phyloP scores from a whole-genome alignment of 2,329 filamentous ascomycete species.

The Elsinoe australis region DNA sequence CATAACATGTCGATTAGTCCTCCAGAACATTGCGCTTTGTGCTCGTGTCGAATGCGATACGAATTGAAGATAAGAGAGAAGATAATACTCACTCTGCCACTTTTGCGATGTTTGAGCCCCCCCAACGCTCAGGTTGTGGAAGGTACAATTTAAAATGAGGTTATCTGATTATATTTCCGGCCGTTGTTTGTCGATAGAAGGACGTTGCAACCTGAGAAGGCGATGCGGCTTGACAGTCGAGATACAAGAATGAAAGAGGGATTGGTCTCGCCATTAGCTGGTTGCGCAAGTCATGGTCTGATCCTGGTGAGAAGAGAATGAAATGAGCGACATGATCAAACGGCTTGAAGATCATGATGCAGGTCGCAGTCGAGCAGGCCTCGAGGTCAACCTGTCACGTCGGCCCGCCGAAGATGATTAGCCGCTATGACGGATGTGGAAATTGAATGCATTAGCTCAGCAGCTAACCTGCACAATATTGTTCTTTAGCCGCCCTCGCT shows the following conservation, averaged over 20 bases:
- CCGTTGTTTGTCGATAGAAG: slow-evolving; percentile 17
- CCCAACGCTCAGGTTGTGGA: slow-evolving; percentile 11
- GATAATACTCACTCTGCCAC: slow-evolving; percentile 16
- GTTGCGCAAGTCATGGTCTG: not conserved
- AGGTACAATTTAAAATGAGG: slow-evolving; percentile 15
- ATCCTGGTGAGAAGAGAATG: too few relatives aligned
- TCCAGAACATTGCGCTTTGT: slow-evolving; percentile 15
- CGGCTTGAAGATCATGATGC: too few relatives aligned
- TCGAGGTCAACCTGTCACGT: slow-evolving; percentile 10
- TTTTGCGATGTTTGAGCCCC: slow-evolving; percentile 15
- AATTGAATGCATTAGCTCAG: not conserved
- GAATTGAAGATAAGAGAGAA: not conserved
- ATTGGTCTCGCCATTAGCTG: not conserved
- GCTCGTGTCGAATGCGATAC: not conserved
- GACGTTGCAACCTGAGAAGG: slow-evolving; percentile 14
- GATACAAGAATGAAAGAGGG: too few relatives aligned
- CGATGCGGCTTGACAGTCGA: too few relatives aligned
- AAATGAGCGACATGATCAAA: too few relatives aligned
- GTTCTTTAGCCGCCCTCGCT: not conserved
- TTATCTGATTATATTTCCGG: slow-evolving; percentile 12
- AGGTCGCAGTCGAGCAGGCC: too few relatives aligned
- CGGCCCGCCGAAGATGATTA: too few relatives aligned
- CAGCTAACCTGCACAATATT: not conserved
- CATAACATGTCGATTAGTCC: slow-evolving; percentile 10
- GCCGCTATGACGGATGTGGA: slow-evolving; percentile 13